A percentile compares a stretch with the other conserved stretches of the same genome.
Evolutionary conservation across 768 basidiomycete genomes (phyloP).

Genomic region (Calocera viscosa): DNA sequence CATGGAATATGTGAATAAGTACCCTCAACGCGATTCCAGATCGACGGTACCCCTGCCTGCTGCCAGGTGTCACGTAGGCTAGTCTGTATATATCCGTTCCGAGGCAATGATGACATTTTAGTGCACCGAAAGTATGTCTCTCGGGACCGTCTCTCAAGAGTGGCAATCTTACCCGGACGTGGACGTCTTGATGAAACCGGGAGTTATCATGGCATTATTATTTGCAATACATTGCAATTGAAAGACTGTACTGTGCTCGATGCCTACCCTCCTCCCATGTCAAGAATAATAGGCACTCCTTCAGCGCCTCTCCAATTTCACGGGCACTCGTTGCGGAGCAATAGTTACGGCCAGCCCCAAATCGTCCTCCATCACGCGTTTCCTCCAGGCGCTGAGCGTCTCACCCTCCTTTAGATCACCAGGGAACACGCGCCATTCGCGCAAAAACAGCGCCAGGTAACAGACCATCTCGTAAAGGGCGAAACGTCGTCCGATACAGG

Average conservation of each 20-base stretch:
- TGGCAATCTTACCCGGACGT: too few species aligned
- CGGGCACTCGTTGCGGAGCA: not conserved
- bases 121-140: not conserved
- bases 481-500: not conserved
- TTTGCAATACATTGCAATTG: too few species aligned
- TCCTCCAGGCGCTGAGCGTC: not conserved
- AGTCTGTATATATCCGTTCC: not conserved
- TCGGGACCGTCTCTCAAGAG: too few species aligned
- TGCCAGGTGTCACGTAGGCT: conserved; percentile 1
- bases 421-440: not conserved
- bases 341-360: not conserved
- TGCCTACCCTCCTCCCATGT: too few species aligned
- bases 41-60: not conserved
- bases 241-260: too few species aligned
- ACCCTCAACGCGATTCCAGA: not conserved
- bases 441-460: not conserved
- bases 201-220: too few species aligned
- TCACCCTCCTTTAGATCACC: not conserved
- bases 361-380: not conserved
- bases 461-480: not conserved
- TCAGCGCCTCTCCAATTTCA: not conserved
- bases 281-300: too few species aligned
- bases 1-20: not conserved
- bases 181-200: too few species aligned
- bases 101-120: not conserved